phyloP scores from a whole-genome alignment of 441 rosid genomes.

The Euphorbia schlechtendalii region DNA sequence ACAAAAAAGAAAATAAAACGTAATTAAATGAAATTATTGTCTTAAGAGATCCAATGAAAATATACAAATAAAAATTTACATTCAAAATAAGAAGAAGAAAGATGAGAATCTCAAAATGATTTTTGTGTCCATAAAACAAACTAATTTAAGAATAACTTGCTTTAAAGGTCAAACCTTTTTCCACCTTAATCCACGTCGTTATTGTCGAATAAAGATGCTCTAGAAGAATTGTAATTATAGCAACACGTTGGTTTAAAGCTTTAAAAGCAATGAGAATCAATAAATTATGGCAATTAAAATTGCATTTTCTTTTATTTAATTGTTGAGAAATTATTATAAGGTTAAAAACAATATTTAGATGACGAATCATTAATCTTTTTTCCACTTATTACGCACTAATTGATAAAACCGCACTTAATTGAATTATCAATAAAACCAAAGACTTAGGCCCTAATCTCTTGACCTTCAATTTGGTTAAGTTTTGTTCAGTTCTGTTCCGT shows the following conservation, averaged over 20 bases:
- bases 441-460: too few species aligned
- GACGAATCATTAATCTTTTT: background rate
- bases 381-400: background rate
- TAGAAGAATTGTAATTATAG: conserved; percentile 5
- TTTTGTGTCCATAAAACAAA: too few species aligned
- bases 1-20: too few species aligned
- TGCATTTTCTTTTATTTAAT: background rate
- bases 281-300: background rate
- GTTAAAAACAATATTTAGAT: background rate
- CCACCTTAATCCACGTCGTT: conserved; percentile 11
- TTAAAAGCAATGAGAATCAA: background rate
- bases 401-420: background rate
- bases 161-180: background rate
- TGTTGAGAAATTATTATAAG: background rate
- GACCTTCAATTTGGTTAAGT: too few species aligned
- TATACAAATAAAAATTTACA: too few species aligned
- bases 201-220: background rate
- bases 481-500: too few species aligned
- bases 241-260: conserved; percentile 9
- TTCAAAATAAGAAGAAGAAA: background rate
- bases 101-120: background rate
- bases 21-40: too few species aligned
- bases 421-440: too few species aligned
- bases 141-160: background rate
- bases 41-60: too few species aligned